phyloP scores from a whole-genome alignment of 2,329 filamentous ascomycete species.

The Alternaria viburni region DNA sequence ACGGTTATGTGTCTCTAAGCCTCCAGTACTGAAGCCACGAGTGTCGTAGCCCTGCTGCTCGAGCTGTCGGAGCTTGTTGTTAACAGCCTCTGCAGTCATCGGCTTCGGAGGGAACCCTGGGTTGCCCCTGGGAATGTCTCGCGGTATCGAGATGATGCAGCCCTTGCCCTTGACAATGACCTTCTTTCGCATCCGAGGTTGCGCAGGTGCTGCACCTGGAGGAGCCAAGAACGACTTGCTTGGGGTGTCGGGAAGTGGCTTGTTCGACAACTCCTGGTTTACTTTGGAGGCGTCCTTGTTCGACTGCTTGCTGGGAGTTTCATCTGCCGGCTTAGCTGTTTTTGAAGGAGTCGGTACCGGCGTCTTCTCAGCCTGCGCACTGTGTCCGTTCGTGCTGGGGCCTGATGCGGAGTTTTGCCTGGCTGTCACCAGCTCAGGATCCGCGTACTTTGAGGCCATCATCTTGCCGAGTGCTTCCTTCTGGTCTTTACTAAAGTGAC shows the following conservation, averaged over 20 bases:
- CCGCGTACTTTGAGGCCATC: conserved; percentile 50
- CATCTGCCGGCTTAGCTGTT: conserved; percentile 25
- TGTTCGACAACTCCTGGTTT: conserved; percentile 2
- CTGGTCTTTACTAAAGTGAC: conserved; percentile 48
- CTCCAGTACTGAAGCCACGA: conserved; percentile 65
- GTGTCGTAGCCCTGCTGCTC: conserved; percentile 73
- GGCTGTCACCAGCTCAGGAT: conserved; percentile 42
- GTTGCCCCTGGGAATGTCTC: conserved; percentile 49
- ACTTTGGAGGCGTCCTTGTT: conserved; percentile 6
- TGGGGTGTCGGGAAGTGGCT: conserved; percentile 8
- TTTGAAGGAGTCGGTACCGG: conserved; percentile 22
- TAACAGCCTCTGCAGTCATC: conserved; percentile 59
- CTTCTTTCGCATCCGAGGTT: conserved; percentile 52
- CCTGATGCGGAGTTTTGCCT: conserved; percentile 32
- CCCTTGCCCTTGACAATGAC: conserved; percentile 55
- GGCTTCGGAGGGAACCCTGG: conserved; percentile 52
- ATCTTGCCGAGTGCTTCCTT: conserved; percentile 49
- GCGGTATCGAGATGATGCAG: conserved; percentile 54
- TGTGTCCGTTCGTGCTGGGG: conserved; percentile 21
- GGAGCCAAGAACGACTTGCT: conserved; percentile 23
- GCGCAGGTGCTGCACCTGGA: conserved; percentile 22
- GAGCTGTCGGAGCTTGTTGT: conserved; percentile 69
- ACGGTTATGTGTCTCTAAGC: conserved; percentile 63
- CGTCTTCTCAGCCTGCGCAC: conserved; percentile 24
- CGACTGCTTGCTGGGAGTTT: conserved; percentile 23